Percentiles rank a stretch among this genome's conserved stretches.
Conservation (phyloP, 768 basidiomycete species). For the Postia placenta region DNA sequence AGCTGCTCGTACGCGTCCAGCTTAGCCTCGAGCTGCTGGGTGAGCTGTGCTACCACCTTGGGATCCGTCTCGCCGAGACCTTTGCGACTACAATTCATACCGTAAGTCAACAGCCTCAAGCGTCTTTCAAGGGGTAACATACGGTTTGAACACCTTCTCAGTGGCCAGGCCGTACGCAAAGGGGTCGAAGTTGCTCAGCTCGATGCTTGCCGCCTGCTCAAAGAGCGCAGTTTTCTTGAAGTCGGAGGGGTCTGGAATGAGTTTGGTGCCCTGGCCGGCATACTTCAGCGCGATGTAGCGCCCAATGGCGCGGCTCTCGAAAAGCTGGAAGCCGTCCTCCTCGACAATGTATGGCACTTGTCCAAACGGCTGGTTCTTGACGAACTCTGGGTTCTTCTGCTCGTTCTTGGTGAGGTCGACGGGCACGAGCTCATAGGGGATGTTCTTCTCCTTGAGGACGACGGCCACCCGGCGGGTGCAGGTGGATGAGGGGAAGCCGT, state of each 20-base stretch:
- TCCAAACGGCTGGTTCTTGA: slow-evolving; percentile 56
- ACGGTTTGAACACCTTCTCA: slow-evolving; percentile 47
- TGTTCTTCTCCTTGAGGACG: slow-evolving; percentile 47
- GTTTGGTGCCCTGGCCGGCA: slow-evolving; percentile 36
- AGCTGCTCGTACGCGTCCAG: slow-evolving; percentile 26
- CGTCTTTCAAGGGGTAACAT: neutral
- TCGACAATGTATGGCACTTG: slow-evolving; percentile 51
- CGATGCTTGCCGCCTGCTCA: slow-evolving; percentile 41
- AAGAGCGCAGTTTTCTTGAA: slow-evolving; percentile 31
- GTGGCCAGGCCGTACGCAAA: slow-evolving; percentile 33
- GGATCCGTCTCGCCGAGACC: slow-evolving; percentile 4
- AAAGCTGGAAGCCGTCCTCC: slow-evolving; percentile 58
- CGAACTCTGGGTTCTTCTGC: slow-evolving; percentile 40
- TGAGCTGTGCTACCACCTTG: neutral
- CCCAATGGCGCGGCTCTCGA: slow-evolving; percentile 60
- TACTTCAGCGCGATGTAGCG: slow-evolving; percentile 57
- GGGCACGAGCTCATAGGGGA: slow-evolving; percentile 46
- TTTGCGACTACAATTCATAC: neutral
- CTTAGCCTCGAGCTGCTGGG: slow-evolving; percentile 8
- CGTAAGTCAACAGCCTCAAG: no score
- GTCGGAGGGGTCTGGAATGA: slow-evolving; percentile 39
- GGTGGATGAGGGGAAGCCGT: slow-evolving; percentile 33
- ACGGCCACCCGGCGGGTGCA: slow-evolving; percentile 47
- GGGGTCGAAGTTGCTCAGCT: slow-evolving; percentile 48
- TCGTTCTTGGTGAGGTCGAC: slow-evolving; percentile 37